phyloP scores from a whole-genome alignment of 768 basidiomycete genomes.

The Termitomyces titanicus region DNA sequence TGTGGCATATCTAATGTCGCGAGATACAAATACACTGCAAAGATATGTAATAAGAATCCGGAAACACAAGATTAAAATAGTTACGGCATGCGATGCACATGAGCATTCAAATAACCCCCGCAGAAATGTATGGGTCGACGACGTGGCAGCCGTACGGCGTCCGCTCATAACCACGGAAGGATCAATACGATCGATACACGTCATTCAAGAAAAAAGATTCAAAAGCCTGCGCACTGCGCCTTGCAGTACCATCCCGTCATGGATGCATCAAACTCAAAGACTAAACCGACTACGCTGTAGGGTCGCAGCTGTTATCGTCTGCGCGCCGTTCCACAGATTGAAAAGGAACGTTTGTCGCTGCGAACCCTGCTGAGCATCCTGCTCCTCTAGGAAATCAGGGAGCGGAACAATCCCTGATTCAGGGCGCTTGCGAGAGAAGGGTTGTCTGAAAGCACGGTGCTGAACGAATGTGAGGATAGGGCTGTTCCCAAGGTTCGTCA shows the following conservation, averaged over 20 bases:
- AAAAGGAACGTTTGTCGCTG: slow-evolving; percentile 21
- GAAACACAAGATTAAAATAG: too few relatives aligned
- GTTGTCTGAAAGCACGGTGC: slow-evolving; percentile 45
- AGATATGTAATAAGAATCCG: too few relatives aligned
- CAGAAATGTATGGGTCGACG: background rate
- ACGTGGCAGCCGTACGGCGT: background rate
- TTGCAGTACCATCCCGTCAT: background rate
- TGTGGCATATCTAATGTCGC: background rate
- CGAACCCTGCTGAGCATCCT: background rate
- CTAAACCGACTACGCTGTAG: slow-evolving; percentile 23
- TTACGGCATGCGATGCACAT: background rate
- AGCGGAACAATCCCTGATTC: slow-evolving; percentile 3
- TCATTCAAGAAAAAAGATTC: background rate
- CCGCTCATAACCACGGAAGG: background rate
- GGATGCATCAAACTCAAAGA: slow-evolving; percentile 11
- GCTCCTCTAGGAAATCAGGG: slow-evolving; percentile 9
- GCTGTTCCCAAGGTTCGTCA: slow-evolving; percentile 22
- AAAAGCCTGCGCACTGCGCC: background rate
- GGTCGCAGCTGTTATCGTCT: slow-evolving; percentile 11
- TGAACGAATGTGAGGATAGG: slow-evolving; percentile 52
- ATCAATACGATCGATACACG: background rate
- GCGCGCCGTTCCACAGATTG: slow-evolving; percentile 22
- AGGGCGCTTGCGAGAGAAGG: slow-evolving; percentile 37
- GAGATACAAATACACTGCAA: background rate
- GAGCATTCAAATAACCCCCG: background rate